Conservation (phyloP, 805 yeast genomes). For the Metahyphopichia silvanorum region DNA sequence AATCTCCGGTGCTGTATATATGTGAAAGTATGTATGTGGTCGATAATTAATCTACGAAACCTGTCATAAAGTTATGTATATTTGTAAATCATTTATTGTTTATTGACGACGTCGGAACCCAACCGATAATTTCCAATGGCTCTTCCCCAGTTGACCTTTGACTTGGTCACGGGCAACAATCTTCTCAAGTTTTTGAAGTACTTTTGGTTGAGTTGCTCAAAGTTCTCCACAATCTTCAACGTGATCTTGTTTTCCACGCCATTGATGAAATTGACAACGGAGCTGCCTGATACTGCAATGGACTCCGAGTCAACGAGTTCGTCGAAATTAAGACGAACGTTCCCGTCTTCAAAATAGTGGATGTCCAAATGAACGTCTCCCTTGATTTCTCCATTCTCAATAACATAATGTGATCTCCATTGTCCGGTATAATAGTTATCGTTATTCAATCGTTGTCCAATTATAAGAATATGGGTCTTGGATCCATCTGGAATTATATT, state of each 20-base stretch:
- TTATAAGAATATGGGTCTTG: slow-evolving; percentile 49
- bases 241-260: slow-evolving; percentile 60
- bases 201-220: slow-evolving; percentile 70
- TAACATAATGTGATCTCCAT: slow-evolving; percentile 70
- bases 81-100: too few species aligned
- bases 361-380: slow-evolving; percentile 69
- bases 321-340: slow-evolving; percentile 66
- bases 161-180: slow-evolving; percentile 85
- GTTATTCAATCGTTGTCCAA: slow-evolving; percentile 71
- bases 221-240: slow-evolving; percentile 54
- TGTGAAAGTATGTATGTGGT: too few species aligned
- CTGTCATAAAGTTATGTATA: too few species aligned
- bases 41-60: too few species aligned
- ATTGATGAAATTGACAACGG: slow-evolving; percentile 46
- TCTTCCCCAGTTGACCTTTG: slow-evolving; percentile 93
- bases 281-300: slow-evolving; percentile 17
- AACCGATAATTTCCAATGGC: slow-evolving; percentile 86
- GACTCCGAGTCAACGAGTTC: slow-evolving; percentile 25
- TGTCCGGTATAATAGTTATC: slow-evolving; percentile 85
- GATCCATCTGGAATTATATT: slow-evolving; percentile 36
- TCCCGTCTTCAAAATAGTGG: slow-evolving; percentile 95
- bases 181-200: slow-evolving; percentile 85
- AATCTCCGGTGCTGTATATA: too few species aligned
- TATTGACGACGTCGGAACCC: slow-evolving; percentile 69
- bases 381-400: slow-evolving; percentile 28